Base-by-base conservation (phyloP, 2,329 filamentous ascomycete genomes). In the Paraconiothyrium brasiliense region DNA sequence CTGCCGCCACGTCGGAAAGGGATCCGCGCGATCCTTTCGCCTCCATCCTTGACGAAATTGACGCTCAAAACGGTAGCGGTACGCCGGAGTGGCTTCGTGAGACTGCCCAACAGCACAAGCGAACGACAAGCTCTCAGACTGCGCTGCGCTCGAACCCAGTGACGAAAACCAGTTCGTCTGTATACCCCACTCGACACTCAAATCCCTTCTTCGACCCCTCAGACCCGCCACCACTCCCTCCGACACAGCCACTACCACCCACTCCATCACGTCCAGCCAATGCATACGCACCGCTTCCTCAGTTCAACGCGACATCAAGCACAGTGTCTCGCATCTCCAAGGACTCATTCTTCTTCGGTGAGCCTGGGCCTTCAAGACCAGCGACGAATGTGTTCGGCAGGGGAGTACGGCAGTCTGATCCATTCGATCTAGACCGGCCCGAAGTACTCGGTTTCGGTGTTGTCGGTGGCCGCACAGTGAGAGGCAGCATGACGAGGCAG, bases 341-440 rank as follows among this genome's bases (percentile, higher is more conserved):
- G 41, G 46, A 51, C 10, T 68, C 67, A 3, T 72, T 70, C 8
- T 71, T 71, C 54, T 77, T 75, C 50, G 76, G 75, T 16, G 76
- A 76, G 55, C 75, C 75, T n/a, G 75, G 75, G 34, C 74, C 75
- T 30, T 76, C 71, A 51, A 67, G 75, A 20, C 76, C 73, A 37
- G 64, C 55, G 14, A 78, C 75, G 8, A 67, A 70, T 50, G 62
- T 71, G 60, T 71, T 72, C 54, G 67, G 66, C 16, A 65, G 64
- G 9, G 70, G 66, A n/a, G 71, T 75, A 37, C 73, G 77, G 14
- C 76, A 79, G 44, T 79, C 76, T 1, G 78, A 80, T 58, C 78
- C 78, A 0, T 80, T 80, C 48, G 78, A 80, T 58, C 72, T 80
- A 14, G 78, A 80, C 57, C 67, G 76, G 13, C 78, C 78, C 10